Conservation (phyloP, 768 basidiomycete genomes). For the Cubamyces sp. region DNA sequence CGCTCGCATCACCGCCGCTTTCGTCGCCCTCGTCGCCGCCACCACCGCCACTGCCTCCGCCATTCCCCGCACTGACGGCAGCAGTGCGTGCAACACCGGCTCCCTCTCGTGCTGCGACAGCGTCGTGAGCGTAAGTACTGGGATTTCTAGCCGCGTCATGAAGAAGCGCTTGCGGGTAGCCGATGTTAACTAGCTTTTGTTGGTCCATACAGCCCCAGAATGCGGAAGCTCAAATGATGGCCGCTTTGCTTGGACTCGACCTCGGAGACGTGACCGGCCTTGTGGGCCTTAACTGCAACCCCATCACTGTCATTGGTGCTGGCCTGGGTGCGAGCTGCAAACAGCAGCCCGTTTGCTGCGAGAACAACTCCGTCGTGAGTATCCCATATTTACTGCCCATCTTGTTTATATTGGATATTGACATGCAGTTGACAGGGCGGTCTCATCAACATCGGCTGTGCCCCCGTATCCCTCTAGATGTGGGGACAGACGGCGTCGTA, state of each 20-base stretch:
- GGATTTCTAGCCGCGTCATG: neutral
- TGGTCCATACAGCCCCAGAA: neutral
- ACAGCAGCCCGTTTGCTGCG: slow-evolving; percentile 28
- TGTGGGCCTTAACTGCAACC: slow-evolving; percentile 30
- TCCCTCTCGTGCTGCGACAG: slow-evolving; percentile 19
- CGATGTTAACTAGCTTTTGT: too few relatives aligned
- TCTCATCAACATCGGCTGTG: slow-evolving; percentile 28
- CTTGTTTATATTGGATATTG: slow-evolving; percentile 18
- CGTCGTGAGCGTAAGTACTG: neutral
- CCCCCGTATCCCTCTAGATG: slow-evolving; percentile 22
- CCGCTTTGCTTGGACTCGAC: slow-evolving; percentile 22
- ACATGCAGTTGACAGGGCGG: slow-evolving; percentile 23
- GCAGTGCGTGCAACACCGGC: slow-evolving; percentile 15
- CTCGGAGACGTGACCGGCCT: slow-evolving; percentile 20
- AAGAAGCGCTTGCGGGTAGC: slow-evolving; percentile 6
- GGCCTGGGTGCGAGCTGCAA: slow-evolving; percentile 16
- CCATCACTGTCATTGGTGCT: slow-evolving; percentile 29
- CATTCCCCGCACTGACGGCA: neutral
- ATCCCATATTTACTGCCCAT: slow-evolving; percentile 22
- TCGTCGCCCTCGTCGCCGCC: slow-evolving; percentile 12
- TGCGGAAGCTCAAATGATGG: neutral
- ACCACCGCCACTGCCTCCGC: slow-evolving; percentile 4
- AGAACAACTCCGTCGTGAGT: slow-evolving; percentile 29
- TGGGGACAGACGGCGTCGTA: too few relatives aligned
- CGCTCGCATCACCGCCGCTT: slow-evolving; percentile 6